Percentiles rank a stretch among this genome's conserved stretches.
Conservation (phyloP, 2,329 filamentous ascomycete species). For the Hymenoscyphus occultus region DNA sequence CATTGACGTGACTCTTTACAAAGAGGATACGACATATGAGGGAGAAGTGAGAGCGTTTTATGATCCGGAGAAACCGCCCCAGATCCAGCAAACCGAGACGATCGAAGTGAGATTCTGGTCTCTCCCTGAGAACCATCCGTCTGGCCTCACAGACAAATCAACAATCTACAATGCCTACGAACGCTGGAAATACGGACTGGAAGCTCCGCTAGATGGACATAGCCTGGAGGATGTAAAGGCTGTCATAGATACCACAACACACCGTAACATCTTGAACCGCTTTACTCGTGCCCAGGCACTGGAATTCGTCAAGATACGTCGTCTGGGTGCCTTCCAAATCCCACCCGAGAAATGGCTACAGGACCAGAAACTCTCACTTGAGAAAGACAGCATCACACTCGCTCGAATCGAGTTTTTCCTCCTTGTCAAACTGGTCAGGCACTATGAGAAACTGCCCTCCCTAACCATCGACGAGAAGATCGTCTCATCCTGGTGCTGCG, state of each 20-base stretch:
- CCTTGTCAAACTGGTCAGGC: too few relatives aligned
- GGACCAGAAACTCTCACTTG: background rate
- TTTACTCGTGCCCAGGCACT: background rate
- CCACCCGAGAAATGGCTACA: background rate
- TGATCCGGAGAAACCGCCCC: too few relatives aligned
- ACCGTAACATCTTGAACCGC: background rate
- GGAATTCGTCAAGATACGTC: background rate
- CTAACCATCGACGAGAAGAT: too few relatives aligned
- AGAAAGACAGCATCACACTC: background rate
- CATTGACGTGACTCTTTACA: background rate
- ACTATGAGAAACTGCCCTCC: too few relatives aligned
- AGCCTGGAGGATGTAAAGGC: background rate
- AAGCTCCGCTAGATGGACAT: background rate
- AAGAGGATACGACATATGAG: background rate
- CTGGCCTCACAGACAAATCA: background rate
- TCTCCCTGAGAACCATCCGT: background rate
- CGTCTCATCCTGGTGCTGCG: too few relatives aligned
- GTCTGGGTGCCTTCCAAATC: background rate
- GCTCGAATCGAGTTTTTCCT: background rate
- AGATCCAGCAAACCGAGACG: too few relatives aligned
- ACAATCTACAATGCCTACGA: background rate
- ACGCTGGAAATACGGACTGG: slow-evolving; percentile 3
- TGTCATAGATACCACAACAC: background rate
- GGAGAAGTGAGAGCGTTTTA: too few relatives aligned
- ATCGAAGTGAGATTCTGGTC: background rate